Percentiles rank a stretch among this genome's conserved stretches.
These are phyloP conservation scores for Rosa persica DNA, from an alignment of 306 rosid species.

Conservation along the genomic window DNA sequence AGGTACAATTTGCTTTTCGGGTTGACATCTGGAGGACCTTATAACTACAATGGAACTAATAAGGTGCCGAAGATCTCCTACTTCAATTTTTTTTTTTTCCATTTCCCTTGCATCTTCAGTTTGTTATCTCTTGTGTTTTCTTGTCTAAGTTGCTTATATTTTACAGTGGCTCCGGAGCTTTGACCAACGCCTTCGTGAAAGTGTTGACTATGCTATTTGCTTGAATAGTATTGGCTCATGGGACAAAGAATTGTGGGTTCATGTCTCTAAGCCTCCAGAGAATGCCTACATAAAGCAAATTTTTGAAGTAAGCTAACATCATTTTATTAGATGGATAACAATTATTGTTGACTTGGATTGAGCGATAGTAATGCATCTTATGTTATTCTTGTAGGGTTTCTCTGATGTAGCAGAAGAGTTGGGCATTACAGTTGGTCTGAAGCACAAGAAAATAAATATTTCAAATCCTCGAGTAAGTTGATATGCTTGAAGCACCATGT, in stretches of 20 bases:
- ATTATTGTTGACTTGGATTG: conserved; percentile 19
- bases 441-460: conserved; percentile 98
- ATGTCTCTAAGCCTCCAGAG: conserved; percentile 98
- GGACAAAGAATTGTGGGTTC: conserved; percentile 91
- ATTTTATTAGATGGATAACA: conserved; percentile 5
- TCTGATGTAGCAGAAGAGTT: conserved; percentile 86
- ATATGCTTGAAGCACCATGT: conserved; percentile 17
- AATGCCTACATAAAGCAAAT: conserved; percentile 88
- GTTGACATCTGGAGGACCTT: conserved; percentile 96
- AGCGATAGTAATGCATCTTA: conserved; percentile 15
- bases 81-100: conserved; percentile 19
- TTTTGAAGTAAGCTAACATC: conserved; percentile 61
- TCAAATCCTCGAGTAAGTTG: conserved; percentile 93
- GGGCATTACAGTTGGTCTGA: conserved; percentile 70
- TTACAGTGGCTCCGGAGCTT: conserved; percentile 96
- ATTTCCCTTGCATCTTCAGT: conserved; percentile 2
- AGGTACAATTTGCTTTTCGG: conserved; percentile 93
- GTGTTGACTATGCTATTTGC: conserved; percentile 94
- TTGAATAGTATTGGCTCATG: conserved; percentile 91
- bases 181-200: conserved; percentile 93
- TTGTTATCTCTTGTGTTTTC: conserved; percentile 10
- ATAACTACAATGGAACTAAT: conserved; percentile 94
- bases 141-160: conserved; percentile 24
- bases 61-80: conserved; percentile 51
- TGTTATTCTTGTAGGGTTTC: conserved; percentile 63